Percentiles rank a stretch among this genome's conserved stretches.
These are phyloP conservation scores for Cryptococcus sp. DNA, from an alignment of 1,284 basidiomycete species.

Conservation along the genomic window DNA sequence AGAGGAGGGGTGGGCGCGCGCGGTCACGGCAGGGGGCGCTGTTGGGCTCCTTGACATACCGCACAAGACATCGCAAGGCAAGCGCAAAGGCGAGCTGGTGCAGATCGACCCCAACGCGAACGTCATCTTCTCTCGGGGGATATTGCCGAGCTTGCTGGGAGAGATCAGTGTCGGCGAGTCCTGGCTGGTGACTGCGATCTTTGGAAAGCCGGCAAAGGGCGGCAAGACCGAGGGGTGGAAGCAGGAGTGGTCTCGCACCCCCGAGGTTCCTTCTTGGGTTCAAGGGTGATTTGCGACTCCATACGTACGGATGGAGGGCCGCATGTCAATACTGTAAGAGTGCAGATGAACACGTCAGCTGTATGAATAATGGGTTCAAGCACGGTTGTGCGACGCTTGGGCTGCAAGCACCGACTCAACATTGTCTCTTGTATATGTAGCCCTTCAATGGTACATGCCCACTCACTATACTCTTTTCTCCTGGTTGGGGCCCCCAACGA, in stretches of 20 bases:
- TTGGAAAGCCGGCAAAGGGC: slow-evolving; percentile 57
- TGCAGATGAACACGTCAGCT: too few relatives aligned
- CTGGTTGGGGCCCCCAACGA: too few relatives aligned
- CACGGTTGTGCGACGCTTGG: too few relatives aligned
- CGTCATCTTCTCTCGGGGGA: slow-evolving; percentile 63
- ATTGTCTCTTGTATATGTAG: too few relatives aligned
- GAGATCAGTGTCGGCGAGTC: slow-evolving; percentile 52
- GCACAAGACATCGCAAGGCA: slow-evolving; percentile 7
- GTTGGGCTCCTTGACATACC: slow-evolving; percentile 61
- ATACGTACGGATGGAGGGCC: too few relatives aligned
- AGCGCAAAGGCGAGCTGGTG: slow-evolving; percentile 54
- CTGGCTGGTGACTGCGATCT: slow-evolving; percentile 68
- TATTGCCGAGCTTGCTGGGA: slow-evolving; percentile 62
- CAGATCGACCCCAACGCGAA: slow-evolving; percentile 71
- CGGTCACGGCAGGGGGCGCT: slow-evolving; percentile 61
- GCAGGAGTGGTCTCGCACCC: slow-evolving; percentile 36
- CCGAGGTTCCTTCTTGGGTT: slow-evolving; percentile 32
- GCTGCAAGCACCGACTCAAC: too few relatives aligned
- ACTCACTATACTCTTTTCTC: too few relatives aligned
- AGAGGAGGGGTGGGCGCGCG: slow-evolving; percentile 52
- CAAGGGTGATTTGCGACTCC: too few relatives aligned
- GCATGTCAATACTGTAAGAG: too few relatives aligned
- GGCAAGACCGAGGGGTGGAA: slow-evolving; percentile 27
- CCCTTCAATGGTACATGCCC: too few relatives aligned
- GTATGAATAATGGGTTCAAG: too few relatives aligned